Conservation (phyloP, 306 rosid genomes). For the Herpetospermum pedunculosum region DNA sequence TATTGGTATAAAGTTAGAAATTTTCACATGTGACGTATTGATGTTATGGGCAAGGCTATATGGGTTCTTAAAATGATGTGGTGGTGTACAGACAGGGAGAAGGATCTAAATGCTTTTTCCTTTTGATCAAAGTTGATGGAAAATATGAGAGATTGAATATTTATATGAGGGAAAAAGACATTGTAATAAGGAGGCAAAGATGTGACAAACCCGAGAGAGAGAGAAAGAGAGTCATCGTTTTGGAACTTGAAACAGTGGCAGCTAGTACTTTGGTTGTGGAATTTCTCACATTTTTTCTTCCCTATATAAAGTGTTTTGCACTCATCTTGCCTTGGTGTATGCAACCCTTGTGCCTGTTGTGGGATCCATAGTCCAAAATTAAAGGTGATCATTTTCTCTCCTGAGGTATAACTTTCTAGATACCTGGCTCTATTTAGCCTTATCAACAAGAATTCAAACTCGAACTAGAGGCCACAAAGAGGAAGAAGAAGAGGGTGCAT, state of each 20-base stretch:
- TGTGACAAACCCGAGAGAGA: constrained; percentile 16
- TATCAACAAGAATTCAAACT: not conserved
- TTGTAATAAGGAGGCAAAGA: constrained; percentile 1
- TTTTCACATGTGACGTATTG: not conserved
- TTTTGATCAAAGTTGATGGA: constrained; percentile 3
- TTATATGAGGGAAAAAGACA: not conserved
- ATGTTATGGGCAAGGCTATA: not conserved
- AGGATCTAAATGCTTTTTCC: not conserved
- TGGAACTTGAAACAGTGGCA: constrained; percentile 55
- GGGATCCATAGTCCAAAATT: constrained; percentile 10
- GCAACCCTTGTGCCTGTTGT: constrained; percentile 18
- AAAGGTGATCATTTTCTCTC: not conserved
- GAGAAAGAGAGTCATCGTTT: constrained; percentile 34
- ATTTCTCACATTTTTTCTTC: constrained; percentile 11
- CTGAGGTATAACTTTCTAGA: not conserved
- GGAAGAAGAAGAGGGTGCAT: not conserved
- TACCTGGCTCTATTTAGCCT: not conserved
- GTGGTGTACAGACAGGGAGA: constrained; percentile 1
- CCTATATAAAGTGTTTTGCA: constrained; percentile 32
- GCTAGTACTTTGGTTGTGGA: constrained; percentile 16
- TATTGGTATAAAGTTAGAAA: not conserved
- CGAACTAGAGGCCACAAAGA: not conserved
- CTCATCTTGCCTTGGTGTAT: constrained; percentile 29
- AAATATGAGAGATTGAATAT: constrained; percentile 1
- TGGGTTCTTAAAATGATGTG: constrained; percentile 1